Evolutionary conservation across 805 yeast genomes (phyloP), one percentile per base, ranked within the genome.

Genomic region (Candida insectorum): DNA sequence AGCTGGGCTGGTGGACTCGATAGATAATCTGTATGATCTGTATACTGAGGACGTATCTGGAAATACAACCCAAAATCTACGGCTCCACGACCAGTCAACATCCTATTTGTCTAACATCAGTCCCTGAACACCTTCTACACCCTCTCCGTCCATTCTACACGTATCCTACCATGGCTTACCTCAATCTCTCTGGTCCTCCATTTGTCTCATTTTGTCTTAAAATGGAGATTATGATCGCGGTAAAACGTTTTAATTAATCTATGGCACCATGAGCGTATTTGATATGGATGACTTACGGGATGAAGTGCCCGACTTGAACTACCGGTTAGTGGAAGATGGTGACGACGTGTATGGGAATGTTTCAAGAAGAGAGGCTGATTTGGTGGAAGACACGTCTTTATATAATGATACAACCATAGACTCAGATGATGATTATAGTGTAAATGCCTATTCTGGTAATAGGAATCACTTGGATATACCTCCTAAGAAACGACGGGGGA

Each of bases 221-320:
- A n/a, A n/a, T n/a, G n/a, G n/a, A 24, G 43, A 43, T 12, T 26
- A 30, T 20, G 36, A 38, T 2, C 31, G 32, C 22, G 20, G 40
- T 4, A 30, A 20, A 20, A 8, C 11, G 8, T 11, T 8, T 8
- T 20, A 20, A 11, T 8, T 8, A 8, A 20, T 11, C 8, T 20
- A 20, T 8, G 11, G 8, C 23, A 24, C 13, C 13, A 34, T 34
- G 37, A 34, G 30, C 22, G 6, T 42, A 13, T 42, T 42, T 30
- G 34, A 42, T 27, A 42, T 42, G 46, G 46, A 42, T 23, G 46
- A 42, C 30, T 33, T 41, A 7, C 27, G 34, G 14, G 45, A 39
- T 22, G 39, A 36, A 26, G 30, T 38, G 12, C 27, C 21, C 14
- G 32, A 25, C 9, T 36, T 42, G 31, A 39, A 42, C 37, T 39